Evolutionary conservation across 306 rosid genomes (phyloP).

Genomic region (Phaseolus lunatus): DNA sequence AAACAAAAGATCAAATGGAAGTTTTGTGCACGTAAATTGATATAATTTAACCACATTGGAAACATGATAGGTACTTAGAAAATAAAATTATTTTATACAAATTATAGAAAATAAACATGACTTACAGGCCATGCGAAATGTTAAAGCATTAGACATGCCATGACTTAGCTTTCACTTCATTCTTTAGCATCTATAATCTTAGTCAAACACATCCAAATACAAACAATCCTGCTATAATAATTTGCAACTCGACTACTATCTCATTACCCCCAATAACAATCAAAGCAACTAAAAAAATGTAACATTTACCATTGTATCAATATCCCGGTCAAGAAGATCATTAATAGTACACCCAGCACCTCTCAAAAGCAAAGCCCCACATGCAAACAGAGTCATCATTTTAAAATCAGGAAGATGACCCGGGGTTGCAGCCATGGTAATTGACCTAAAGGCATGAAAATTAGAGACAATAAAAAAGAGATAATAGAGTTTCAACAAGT

Average conservation of each 20-base stretch:
- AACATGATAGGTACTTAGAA: slow-evolving; percentile 1
- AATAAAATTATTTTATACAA: not conserved
- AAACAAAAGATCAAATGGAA: slow-evolving; percentile 9
- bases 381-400: slow-evolving; percentile 76
- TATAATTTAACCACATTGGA: slow-evolving; percentile 23
- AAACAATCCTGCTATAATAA: slow-evolving; percentile 14
- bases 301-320: slow-evolving; percentile 70
- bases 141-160: slow-evolving; percentile 35
- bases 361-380: slow-evolving; percentile 86
- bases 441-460: slow-evolving; percentile 66
- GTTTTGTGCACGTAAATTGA: slow-evolving; percentile 17
- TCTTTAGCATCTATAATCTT: slow-evolving; percentile 6
- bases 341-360: slow-evolving; percentile 91
- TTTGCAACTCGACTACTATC: slow-evolving; percentile 22
- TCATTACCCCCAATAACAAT: not conserved
- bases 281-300: slow-evolving; percentile 20
- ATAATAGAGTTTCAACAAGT: not conserved
- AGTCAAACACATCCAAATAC: slow-evolving; percentile 22
- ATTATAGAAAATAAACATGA: slow-evolving; percentile 20
- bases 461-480: not conserved
- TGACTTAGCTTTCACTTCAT: slow-evolving; percentile 31
- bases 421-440: slow-evolving; percentile 78
- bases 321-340: slow-evolving; percentile 86
- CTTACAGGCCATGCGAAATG: slow-evolving; percentile 26
- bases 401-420: slow-evolving; percentile 85